A percentile compares a stretch with the other conserved stretches of the same genome.
Conservation (phyloP, 2,329 filamentous ascomycete genomes). For the Chrysoporthe austroafricana region DNA sequence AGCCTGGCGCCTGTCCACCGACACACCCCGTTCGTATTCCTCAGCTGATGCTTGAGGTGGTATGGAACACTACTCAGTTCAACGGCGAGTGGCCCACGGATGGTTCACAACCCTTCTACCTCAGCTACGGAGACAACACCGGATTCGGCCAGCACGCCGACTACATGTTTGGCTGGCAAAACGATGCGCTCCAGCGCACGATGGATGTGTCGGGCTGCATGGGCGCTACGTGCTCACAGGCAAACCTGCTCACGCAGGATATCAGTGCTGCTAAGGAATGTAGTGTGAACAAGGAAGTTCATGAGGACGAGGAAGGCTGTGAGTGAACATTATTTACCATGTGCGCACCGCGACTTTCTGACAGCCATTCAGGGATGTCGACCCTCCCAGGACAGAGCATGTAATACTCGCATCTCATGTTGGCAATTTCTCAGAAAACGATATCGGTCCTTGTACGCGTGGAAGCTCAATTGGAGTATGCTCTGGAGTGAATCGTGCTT, state of each 20-base stretch:
- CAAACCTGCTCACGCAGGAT: conserved; percentile 10
- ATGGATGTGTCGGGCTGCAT: conserved; percentile 28
- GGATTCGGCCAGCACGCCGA: conserved; percentile 44
- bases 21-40: conserved; percentile 39
- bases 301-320: conserved; percentile 7
- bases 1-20: background rate
- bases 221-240: conserved; percentile 7
- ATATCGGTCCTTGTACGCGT: background rate
- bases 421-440: background rate
- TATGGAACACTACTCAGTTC: conserved; percentile 40
- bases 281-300: conserved; percentile 3
- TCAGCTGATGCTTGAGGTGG: conserved; percentile 41
- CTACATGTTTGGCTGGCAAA: conserved; percentile 45
- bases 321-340: background rate
- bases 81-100: conserved; percentile 40
- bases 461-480: background rate
- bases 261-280: background rate
- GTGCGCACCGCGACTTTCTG: background rate
- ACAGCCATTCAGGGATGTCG: conserved; percentile 3
- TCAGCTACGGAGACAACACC: conserved; percentile 36
- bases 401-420: background rate
- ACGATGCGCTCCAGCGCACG: conserved; percentile 38
- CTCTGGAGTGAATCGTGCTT: background rate
- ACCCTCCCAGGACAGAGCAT: background rate
- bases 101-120: conserved; percentile 38